A percentile compares a stretch with the other conserved stretches of the same genome.
Evolutionary conservation across 2,329 filamentous ascomycete species (phyloP).

Genomic region (Colletotrichum endophyticum): DNA sequence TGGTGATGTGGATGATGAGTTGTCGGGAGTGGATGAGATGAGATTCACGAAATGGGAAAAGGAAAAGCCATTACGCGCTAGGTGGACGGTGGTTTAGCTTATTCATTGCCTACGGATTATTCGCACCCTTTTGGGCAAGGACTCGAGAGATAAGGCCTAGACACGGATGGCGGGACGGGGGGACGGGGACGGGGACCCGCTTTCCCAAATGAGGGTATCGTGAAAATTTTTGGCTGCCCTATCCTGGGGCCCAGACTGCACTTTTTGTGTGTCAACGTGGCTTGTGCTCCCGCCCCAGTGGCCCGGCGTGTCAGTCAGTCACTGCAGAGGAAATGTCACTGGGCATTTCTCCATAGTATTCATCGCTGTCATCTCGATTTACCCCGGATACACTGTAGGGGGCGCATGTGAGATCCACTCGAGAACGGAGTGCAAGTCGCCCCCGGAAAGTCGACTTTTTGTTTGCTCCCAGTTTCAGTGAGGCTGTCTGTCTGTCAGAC

Average conservation of each 20-base stretch:
- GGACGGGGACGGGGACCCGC: background rate
- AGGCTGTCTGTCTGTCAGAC: background rate
- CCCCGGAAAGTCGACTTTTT: background rate
- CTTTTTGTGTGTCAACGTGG: background rate
- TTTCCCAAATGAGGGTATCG: constrained; percentile 18
- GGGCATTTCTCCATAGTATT: background rate
- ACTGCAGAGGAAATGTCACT: background rate
- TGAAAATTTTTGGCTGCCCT: constrained; percentile 18
- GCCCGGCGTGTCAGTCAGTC: background rate
- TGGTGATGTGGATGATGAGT: background rate
- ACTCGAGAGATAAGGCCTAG: background rate
- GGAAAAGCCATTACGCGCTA: background rate
- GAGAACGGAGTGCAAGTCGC: background rate
- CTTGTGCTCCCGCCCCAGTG: background rate
- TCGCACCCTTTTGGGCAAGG: background rate
- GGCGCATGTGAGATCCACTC: background rate
- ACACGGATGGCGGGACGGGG: background rate
- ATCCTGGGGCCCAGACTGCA: background rate
- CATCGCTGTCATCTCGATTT: background rate
- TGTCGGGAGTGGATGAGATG: background rate
- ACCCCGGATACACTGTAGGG: background rate
- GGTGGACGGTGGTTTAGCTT: background rate
- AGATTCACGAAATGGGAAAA: background rate
- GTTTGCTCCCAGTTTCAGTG: background rate
- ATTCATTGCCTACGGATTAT: background rate